Base-by-base conservation (phyloP, 2,329 filamentous ascomycete species). In the Balansia obtecta region DNA sequence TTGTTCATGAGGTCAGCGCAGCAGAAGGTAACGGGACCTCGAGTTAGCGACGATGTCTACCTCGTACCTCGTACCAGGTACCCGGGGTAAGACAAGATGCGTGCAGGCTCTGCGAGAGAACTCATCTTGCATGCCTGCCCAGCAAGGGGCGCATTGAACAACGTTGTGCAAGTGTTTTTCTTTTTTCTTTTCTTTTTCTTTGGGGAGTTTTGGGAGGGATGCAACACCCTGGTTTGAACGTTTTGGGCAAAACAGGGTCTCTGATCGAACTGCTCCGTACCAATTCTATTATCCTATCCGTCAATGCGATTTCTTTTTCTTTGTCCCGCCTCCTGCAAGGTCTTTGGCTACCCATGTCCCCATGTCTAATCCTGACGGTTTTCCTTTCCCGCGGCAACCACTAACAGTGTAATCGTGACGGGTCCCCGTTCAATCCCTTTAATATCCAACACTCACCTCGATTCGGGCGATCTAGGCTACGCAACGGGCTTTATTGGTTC, bases 401-500 rank as follows among this genome's bases (percentile, higher is more conserved):
- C 42, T 45, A 16, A 41, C 16, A 34, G 12, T 12, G 27, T 42
- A 30, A 20, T 15, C 13, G 12, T 30, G 42, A 30, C 33, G 18
- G 13, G 27, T 45, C 46, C 8, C 42, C 49, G 47, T 50, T 50
- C 49, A 49, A 51, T 27, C 42, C 49, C 49, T 50, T 50, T 50
- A 49, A 51, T 33, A 51, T 32, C 8, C 4, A 27, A 52, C 46
- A 40, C 39, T 49, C 44, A 45, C 50, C 52, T 42, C 41, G 43
- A 32, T 39, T 50, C 37, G 51, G 51, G 33, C 52, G 18, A 54
- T 52, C 50, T 50, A 51, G 44, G 32, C 54, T 45, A 56, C 48
- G 54, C 48, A 37, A 12, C 27, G 30, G 40, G n/a, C 49, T 47
- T 50, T 46, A 56, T 56, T 57, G 55, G 55, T 42, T 48, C 48